Conservation (phyloP, 495 filamentous ascomycete genomes). For the Podospora conica region DNA sequence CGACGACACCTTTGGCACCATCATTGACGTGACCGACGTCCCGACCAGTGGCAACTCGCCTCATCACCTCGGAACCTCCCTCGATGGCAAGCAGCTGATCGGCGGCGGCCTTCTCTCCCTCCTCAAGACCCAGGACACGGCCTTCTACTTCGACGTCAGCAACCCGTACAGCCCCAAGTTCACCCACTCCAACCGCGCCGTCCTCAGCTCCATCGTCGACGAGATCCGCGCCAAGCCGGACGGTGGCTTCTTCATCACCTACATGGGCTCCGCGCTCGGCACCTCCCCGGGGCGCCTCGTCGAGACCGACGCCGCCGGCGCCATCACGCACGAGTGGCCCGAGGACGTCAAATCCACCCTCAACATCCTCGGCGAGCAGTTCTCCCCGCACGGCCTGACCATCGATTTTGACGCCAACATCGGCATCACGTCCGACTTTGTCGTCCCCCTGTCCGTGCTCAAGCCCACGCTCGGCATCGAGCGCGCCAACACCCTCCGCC, state of each 20-base stretch:
- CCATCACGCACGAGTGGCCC: slow-evolving; percentile 58
- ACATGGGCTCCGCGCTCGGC: slow-evolving; percentile 44
- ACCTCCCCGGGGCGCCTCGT: slow-evolving; percentile 54
- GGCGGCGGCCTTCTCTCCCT: slow-evolving; percentile 57
- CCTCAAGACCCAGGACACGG: slow-evolving; percentile 58
- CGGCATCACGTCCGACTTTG: slow-evolving; percentile 57
- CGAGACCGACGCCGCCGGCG: slow-evolving; percentile 50
- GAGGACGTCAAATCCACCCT: slow-evolving; percentile 44
- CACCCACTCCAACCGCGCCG: slow-evolving; percentile 51
- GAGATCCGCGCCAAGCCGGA: slow-evolving; percentile 62
- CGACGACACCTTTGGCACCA: slow-evolving; percentile 56
- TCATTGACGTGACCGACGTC: slow-evolving; percentile 54
- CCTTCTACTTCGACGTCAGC: slow-evolving; percentile 55
- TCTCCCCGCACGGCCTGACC: slow-evolving; percentile 54
- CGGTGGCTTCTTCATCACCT: slow-evolving; percentile 58
- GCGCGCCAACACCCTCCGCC: slow-evolving; percentile 50
- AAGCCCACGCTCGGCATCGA: slow-evolving; percentile 51
- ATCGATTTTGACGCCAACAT: slow-evolving; percentile 53
- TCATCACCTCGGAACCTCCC: slow-evolving; percentile 52
- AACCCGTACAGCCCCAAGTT: slow-evolving; percentile 54
- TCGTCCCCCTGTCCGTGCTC: slow-evolving; percentile 53
- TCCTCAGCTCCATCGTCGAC: slow-evolving; percentile 54
- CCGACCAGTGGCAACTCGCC: slow-evolving; percentile 56
- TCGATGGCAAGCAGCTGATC: slow-evolving; percentile 54
- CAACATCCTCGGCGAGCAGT: slow-evolving; percentile 54